Base-by-base conservation (phyloP, 2,329 filamentous ascomycete species). In the Diaporthe citri region DNA sequence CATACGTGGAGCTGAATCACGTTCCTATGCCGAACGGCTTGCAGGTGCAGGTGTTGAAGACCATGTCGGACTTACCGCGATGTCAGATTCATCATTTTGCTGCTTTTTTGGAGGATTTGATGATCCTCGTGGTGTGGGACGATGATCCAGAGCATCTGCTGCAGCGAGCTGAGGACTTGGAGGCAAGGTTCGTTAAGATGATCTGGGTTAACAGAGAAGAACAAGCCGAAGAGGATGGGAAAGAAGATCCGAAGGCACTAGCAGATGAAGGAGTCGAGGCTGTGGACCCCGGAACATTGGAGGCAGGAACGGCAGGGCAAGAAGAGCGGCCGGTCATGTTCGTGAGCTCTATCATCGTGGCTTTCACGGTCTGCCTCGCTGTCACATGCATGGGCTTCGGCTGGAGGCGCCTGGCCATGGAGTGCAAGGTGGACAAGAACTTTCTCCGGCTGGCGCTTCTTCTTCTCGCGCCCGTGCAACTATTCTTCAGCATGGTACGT, bases 21-120 rank as follows among this genome's bases (percentile, higher is more conserved):
- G 89, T 93, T 13, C 90, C 92, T 13, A 83, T 93, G 22, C 82
- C 86, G 22, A 85, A 88, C 71, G 90, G 89, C 4, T 86, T 92
- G 25, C 88, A 89, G 36, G 82, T 93, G 9, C 92, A 94, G 79
- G 89, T 93, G 6, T 83, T 93, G 31, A 88, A 88, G 2, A 88
- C 87, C 66, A 87, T 93, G 74, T 83, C 85, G 3, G 87, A 89
- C 66, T 84, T 94, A 6, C 88, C 90, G 0, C 82, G 85, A 34
- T 92, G 90, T 78, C 88, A 92, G 79, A 91, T 92, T 80, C 90
- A 92, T 82, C 90, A 92, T 76, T 92, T 91, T 79, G 90, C 89
- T n/a, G 90, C 91, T 12, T 92, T 92, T 80, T 88, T 92, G 70
- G 85, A 88, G 75, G 89, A 91, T 77, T 84, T 86, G n/a, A 85